phyloP scores from a whole-genome alignment of 495 filamentous ascomycete genomes.

The Annulohypoxylon stygium region DNA sequence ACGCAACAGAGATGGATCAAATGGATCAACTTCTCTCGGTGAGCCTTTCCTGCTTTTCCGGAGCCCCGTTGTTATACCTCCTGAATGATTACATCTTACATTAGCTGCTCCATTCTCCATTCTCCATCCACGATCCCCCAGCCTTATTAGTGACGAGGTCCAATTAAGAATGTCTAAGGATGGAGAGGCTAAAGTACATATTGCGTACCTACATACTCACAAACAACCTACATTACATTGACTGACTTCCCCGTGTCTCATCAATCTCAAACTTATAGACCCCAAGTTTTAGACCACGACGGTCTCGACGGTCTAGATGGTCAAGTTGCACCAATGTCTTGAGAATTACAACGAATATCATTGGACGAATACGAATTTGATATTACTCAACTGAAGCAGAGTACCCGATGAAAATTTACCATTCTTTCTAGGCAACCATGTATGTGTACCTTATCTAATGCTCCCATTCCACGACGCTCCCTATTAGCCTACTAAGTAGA shows the following conservation, averaged over 20 bases:
- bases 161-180: conserved; percentile 28
- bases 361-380: conserved; percentile 7
- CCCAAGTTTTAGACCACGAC: conserved; percentile 1
- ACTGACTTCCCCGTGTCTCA: conserved; percentile 20
- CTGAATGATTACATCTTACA: conserved; percentile 14
- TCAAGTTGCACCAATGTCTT: conserved; percentile 1
- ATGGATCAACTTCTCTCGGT: conserved; percentile 26
- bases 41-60: conserved; percentile 18
- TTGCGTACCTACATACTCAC: no score
- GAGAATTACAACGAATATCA: neutral
- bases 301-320: neutral
- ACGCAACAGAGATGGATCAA: neutral
- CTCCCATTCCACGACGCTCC: conserved; percentile 1
- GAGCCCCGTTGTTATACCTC: neutral
- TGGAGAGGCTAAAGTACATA: conserved; percentile 26
- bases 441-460: conserved; percentile 14
- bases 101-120: neutral
- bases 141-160: conserved; percentile 10
- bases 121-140: neutral
- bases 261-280: conserved; percentile 1
- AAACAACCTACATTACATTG: neutral
- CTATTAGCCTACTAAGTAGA: neutral
- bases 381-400: conserved; percentile 13
- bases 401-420: neutral
- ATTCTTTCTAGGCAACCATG: conserved; percentile 3